Base-by-base conservation (phyloP, 2,329 filamentous ascomycete species). In the Colletotrichum limetticola region DNA sequence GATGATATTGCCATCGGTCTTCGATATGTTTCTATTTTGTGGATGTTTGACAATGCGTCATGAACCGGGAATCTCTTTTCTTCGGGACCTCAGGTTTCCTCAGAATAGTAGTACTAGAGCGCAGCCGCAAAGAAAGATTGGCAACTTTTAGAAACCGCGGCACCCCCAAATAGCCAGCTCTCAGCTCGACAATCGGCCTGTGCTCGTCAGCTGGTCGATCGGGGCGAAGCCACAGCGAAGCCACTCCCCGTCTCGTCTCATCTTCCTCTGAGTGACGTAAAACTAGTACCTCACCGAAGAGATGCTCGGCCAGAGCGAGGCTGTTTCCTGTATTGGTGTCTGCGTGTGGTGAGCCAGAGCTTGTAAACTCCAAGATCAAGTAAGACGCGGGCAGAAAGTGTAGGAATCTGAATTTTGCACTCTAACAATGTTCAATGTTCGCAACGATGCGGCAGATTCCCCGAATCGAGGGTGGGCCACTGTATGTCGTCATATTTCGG, bases 221-320 rank as follows among this genome's bases (percentile, higher is more conserved):
- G 9, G 19, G 19, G 66, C 66, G 30, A 42, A 67, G 65, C 65
- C 56, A 67, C n/a, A 37, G 57, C 57, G 26, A 22, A 59, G 57
- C 57, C 57, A 59, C 60, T 22, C 32, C 53, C 30, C 53, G 68
- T 66, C 37, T 66, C 61, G 53, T 32, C 24, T 32, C 61, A 35
- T 42, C 30, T 37, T 37, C 42, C 19, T 8, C 19, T 16, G 4
- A 30, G 59, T 60, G 61, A 70, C 55, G 68, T 70, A 56, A 46
- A 35, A 4, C 4, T 22, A 1, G 56, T 19, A 19, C 16, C 3
- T 7, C 16, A 19, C 62, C 46, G 37, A 53, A 30, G 19, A n/a
- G 14, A 16, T n/a, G 42, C 32, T 22, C 26, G 19, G 14, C 55
- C 14, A 53, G n/a, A 30, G 26, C 55, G 24, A 57, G 16, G 14